phyloP scores from a whole-genome alignment of 2,329 filamentous ascomycete species.

The Colletotrichum siamense region DNA sequence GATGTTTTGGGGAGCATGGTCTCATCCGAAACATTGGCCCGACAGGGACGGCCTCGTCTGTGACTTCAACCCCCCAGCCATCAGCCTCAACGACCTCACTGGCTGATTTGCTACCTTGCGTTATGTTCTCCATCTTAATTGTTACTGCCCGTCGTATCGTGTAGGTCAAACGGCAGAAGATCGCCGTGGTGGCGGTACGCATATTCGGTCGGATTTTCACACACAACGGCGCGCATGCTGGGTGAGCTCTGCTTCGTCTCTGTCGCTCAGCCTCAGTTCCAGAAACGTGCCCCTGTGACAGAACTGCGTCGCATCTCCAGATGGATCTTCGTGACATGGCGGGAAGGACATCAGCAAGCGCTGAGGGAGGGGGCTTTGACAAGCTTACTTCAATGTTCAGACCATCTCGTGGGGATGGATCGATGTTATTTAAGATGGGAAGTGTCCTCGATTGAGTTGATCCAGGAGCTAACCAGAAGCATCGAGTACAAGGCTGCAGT shows the following conservation, averaged over 20 bases:
- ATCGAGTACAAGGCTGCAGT: not conserved
- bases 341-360: not conserved
- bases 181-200: not conserved
- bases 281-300: constrained; percentile 18
- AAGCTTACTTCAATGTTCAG: not conserved
- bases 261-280: constrained; percentile 8
- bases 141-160: not conserved
- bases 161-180: not conserved
- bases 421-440: constrained; percentile 3
- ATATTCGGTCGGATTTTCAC: not conserved
- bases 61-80: not conserved
- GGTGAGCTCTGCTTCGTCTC: not conserved
- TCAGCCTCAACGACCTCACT: constrained; percentile 23
- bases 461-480: not conserved
- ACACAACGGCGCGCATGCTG: not conserved
- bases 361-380: not conserved
- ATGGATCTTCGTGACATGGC: not conserved
- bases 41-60: constrained; percentile 20
- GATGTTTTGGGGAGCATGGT: constrained; percentile 6
- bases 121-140: constrained; percentile 6
- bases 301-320: constrained; percentile 10
- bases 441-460: not conserved
- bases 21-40: constrained; percentile 26
- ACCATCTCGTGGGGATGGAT: not conserved
- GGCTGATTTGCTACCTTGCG: constrained; percentile 13